Base-by-base conservation (phyloP, 2,329 filamentous ascomycete genomes). In the Ophiostoma perfectum region DNA sequence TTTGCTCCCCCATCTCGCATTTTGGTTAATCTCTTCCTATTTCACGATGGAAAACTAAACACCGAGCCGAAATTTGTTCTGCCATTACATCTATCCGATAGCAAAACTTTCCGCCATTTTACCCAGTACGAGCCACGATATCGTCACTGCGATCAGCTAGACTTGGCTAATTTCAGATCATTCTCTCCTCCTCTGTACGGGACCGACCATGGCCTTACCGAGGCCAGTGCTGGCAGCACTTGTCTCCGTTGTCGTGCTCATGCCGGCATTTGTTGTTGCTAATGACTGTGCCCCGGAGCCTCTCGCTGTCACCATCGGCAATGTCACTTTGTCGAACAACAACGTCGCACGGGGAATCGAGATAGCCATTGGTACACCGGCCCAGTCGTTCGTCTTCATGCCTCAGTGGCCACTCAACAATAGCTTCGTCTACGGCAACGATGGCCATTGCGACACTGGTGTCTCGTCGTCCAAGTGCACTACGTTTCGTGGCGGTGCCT, bases 241-340 rank as follows among this genome's bases (percentile, higher is more conserved):
- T 55, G 49, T 27, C 4, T n/a, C 18, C 27, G 18, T 14, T 55
- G 6, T 14, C 12, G 49, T 8, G 5, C 18, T 55, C 9, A 18
- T 27, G 7, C 9, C 49, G 14, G 49, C 27, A 9, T 1, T 11
- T 9, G n/a, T 55, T 58, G 41, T 18, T 39, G 55, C 42, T 41
- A 12, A 52, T 7, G 38, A 55, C 5, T 68, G 67, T 41, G 62
- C 47, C 2, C 63, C 67, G 16, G 18, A 41, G 14, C 67, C 63
- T 8, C 39, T 68, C 4, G 67, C 67, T 36, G 41, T 68, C 18
- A 44, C 67, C 12, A 47, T 68, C 16, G 67, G 62, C 39, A 68
- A 68, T 41, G 63, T 68, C 45, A 65, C 67, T 16, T 49, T 68
- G n/a, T 60, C 67, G 4, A 68, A 68, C 62, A 65, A 60, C 39